These are phyloP conservation scores for Phaffomyces opuntiae DNA, from an alignment of 805 yeast species.

Conservation along the genomic window DNA sequence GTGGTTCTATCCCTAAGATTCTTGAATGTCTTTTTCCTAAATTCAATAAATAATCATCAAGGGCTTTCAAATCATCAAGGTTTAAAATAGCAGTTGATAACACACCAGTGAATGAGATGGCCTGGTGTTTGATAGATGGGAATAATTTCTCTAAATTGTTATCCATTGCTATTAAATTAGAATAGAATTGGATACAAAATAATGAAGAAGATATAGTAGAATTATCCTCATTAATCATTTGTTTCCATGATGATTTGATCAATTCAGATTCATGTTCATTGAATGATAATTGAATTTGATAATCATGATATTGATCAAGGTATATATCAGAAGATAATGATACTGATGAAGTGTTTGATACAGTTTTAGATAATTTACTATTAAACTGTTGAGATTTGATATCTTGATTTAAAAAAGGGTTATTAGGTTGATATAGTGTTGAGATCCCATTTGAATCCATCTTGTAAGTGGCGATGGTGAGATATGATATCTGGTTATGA, in stretches of 20 bases:
- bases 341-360: neutral
- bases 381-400: no score
- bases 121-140: slow-evolving; percentile 75
- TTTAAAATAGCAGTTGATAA: slow-evolving; percentile 59
- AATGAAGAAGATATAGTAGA: slow-evolving; percentile 45
- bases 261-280: slow-evolving; percentile 27
- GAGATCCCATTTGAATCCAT: no score
- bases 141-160: slow-evolving; percentile 56
- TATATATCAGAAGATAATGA: slow-evolving; percentile 16
- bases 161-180: slow-evolving; percentile 55
- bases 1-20: slow-evolving; percentile 64
- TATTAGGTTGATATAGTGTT: no score
- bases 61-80: slow-evolving; percentile 47
- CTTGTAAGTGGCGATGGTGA: no score
- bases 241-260: slow-evolving; percentile 31
- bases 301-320: slow-evolving; percentile 14
- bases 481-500: no score
- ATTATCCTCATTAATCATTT: slow-evolving; percentile 30
- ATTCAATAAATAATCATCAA: slow-evolving; percentile 54
- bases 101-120: slow-evolving; percentile 74
- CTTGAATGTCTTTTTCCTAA: slow-evolving; percentile 73
- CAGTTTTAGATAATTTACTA: no score
- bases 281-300: slow-evolving; percentile 25
- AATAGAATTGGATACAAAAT: slow-evolving; percentile 72
- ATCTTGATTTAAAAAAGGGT: no score